Evolutionary conservation across 2,329 filamentous ascomycete species (phyloP).

Genomic region (Fusarium denticulatum): DNA sequence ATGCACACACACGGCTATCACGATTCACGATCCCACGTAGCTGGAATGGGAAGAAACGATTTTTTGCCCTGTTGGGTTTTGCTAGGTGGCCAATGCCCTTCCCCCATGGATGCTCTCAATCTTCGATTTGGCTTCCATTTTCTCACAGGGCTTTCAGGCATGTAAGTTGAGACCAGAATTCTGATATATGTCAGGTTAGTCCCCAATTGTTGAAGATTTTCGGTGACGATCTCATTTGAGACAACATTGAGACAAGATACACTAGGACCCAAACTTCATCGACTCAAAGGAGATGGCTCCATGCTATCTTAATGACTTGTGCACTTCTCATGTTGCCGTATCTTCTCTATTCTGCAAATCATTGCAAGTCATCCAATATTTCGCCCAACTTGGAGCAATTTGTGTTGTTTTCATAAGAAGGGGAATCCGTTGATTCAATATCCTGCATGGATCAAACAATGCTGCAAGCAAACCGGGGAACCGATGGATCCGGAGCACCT

Average conservation of each 20-base stretch:
- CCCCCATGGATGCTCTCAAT: constrained; percentile 8
- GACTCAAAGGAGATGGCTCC: background rate
- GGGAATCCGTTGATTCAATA: background rate
- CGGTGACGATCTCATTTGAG: constrained; percentile 10
- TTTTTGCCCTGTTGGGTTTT: constrained; percentile 6
- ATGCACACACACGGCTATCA: background rate
- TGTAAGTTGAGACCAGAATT: constrained; percentile 19
- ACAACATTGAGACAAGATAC: constrained; percentile 5
- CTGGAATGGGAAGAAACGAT: constrained; percentile 28
- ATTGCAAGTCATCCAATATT: background rate
- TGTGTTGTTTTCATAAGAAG: background rate
- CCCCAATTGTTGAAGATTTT: constrained; percentile 4
- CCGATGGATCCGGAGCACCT: constrained; percentile 37
- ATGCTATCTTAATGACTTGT: background rate
- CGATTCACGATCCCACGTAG: constrained; percentile 4
- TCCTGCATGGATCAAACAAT: constrained; percentile 22
- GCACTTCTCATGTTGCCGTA: background rate
- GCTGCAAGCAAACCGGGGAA: constrained; percentile 39
- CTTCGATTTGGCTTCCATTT: constrained; percentile 32
- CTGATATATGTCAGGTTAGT: constrained; percentile 9
- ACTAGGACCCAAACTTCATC: background rate
- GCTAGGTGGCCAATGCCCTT: constrained; percentile 18
- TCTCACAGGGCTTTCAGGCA: constrained; percentile 12
- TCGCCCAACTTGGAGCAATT: background rate
- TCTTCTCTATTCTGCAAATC: background rate